Base-by-base conservation (phyloP, 225 moss, liverwort and hornwort species). In the Straminergon stramineum region DNA sequence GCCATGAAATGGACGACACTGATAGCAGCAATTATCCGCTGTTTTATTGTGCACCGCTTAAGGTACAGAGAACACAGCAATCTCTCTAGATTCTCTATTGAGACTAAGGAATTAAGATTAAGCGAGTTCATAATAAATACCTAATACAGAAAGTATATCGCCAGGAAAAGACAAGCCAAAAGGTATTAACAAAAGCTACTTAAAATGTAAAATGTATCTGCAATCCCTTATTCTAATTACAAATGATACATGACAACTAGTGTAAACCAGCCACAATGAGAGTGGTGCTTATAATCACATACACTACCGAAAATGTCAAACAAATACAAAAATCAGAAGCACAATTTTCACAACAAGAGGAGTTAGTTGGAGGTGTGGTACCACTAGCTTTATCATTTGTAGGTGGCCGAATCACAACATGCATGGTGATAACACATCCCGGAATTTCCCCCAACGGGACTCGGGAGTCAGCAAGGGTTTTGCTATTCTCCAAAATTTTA, bases 341-440 rank as follows among this genome's bases (percentile, higher is more conserved):
- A 90, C 89, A 91, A 89, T 85, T 86, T 85, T 89, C 90, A 92
- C 87, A 94, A 89, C 89, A 85, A 91, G 82, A 89, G 67, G 85
- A 67, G 79, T 86, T 89, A 81, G 92, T 90, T 92, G 90, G 91
- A 91, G 87, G 88, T 84, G 66, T 84, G 90, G 93, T 96, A 98
- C 98, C 98, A 90, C 92, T 96, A 84, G 95, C 91, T 92, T 98
- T 97, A 91, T 96, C 97, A 75, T 95, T 97, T 75, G 96, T 89
- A 58, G 96, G 93, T 88, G 94, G 96, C 81, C 98, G 96, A 85
- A 98, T 93, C 86, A 97, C 98, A 75, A 98, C 98, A 88, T 97
- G 98, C 98, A 98, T 98, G 66, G 98, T 98, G 91, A 98, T 97
- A 51, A 98, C 96, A 85, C 96, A 97, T 90, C 98, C 98, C 60